phyloP scores from a whole-genome alignment of 2,329 filamentous ascomycete genomes.

The Fusarium decemcellulare region DNA sequence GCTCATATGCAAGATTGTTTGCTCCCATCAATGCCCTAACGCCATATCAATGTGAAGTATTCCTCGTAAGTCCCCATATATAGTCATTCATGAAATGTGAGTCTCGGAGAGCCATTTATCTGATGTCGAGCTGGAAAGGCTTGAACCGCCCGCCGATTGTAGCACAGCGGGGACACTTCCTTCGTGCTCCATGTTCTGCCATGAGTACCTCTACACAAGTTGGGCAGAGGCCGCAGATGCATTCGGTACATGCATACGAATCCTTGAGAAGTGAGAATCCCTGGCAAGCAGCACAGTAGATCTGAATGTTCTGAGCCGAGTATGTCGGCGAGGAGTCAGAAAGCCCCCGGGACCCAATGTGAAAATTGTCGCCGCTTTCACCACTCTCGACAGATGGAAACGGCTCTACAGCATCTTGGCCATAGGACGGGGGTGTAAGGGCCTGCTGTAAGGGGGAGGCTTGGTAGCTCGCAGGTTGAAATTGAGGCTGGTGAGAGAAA shows the following conservation, averaged over 20 bases:
- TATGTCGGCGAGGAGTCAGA: constrained; percentile 81
- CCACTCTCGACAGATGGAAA: constrained; percentile 92
- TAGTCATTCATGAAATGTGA: constrained; percentile 36
- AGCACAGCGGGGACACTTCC: constrained; percentile 84
- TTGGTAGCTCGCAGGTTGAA: constrained; percentile 78
- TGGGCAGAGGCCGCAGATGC: constrained; percentile 92
- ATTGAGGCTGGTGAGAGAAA: constrained; percentile 71
- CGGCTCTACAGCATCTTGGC: constrained; percentile 78
- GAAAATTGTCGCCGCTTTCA: constrained; percentile 79
- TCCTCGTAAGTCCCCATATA: constrained; percentile 26
- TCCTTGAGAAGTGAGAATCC: constrained; percentile 82
- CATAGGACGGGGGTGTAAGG: constrained; percentile 84
- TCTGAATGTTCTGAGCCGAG: constrained; percentile 83
- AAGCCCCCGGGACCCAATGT: constrained; percentile 76
- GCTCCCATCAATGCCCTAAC: constrained; percentile 45
- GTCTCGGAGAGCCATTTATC: constrained; percentile 61
- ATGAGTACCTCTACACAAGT: constrained; percentile 88
- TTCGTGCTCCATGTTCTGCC: constrained; percentile 80
- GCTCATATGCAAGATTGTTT: constrained; percentile 36
- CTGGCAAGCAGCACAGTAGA: constrained; percentile 92
- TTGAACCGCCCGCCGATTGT: constrained; percentile 87
- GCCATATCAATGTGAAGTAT: constrained; percentile 45
- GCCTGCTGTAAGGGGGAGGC: constrained; percentile 93
- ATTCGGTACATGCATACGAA: constrained; percentile 95
- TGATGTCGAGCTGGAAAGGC: constrained; percentile 86